Evolutionary conservation across 805 yeast species (phyloP).

Genomic region (Ascoidea rubescens): DNA sequence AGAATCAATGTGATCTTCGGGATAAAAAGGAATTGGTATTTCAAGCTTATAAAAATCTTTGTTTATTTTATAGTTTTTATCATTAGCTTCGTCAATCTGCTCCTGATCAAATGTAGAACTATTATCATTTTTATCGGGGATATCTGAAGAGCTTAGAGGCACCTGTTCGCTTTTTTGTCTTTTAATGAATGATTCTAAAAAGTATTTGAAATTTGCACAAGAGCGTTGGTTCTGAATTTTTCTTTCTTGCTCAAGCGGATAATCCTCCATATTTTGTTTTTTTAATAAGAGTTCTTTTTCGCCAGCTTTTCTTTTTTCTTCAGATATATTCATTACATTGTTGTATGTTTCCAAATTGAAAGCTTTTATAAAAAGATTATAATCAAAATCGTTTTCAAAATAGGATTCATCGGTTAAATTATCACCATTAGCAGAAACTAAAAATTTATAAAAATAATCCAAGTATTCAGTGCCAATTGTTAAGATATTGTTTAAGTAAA

Average conservation of each 20-base stretch:
- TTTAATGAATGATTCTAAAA: background rate
- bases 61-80: too few species aligned
- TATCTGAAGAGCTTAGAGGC: background rate
- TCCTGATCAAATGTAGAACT: background rate
- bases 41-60: background rate
- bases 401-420: conserved; percentile 2
- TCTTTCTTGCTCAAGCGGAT: background rate
- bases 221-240: background rate
- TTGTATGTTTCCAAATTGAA: conserved; percentile 14
- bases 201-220: background rate
- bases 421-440: conserved; percentile 12
- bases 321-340: conserved; percentile 11
- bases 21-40: background rate
- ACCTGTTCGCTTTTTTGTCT: background rate
- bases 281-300: conserved; percentile 34
- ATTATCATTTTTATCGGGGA: background rate
- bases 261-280: background rate
- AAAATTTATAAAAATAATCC: conserved; percentile 44
- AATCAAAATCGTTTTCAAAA: conserved; percentile 4
- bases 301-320: conserved; percentile 25
- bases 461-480: conserved; percentile 62
- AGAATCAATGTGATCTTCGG: background rate
- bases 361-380: background rate
- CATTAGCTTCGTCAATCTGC: background rate
- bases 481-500: conserved; percentile 78